phyloP scores from a whole-genome alignment of 257 asterid species.

The Nicotiana noctiflora region DNA sequence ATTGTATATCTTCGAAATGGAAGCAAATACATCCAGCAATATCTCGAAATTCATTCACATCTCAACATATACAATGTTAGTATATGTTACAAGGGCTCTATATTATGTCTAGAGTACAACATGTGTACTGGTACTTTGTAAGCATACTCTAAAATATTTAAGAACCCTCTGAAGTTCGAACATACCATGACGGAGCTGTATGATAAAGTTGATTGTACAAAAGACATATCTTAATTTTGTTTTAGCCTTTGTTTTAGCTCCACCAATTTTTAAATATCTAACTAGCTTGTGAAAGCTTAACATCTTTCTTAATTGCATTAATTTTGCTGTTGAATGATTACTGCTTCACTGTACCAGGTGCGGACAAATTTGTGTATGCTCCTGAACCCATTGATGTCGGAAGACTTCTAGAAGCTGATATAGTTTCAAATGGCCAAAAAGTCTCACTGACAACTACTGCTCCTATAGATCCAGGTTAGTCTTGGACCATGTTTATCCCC shows the following conservation, averaged over 20 bases:
- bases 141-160: too few species aligned
- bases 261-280: too few species aligned
- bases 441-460: slow-evolving; percentile 47
- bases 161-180: too few species aligned
- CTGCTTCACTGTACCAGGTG: slow-evolving; percentile 40
- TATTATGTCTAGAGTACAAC: background rate
- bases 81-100: background rate
- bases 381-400: slow-evolving; percentile 92
- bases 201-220: too few species aligned
- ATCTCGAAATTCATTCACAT: background rate
- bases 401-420: slow-evolving; percentile 75
- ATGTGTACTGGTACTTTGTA: background rate
- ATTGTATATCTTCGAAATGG: too few species aligned
- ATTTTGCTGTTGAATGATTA: background rate
- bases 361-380: slow-evolving; percentile 76
- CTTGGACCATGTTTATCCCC: background rate
- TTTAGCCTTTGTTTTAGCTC: too few species aligned
- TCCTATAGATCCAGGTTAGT: slow-evolving; percentile 69
- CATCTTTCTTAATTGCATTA: background rate
- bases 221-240: too few species aligned
- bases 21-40: background rate
- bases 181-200: too few species aligned
- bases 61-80: background rate
- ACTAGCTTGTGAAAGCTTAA: too few species aligned
- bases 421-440: slow-evolving; percentile 46